Conservation (phyloP, 2,329 filamentous ascomycete genomes). For the Talaromyces sp. region DNA sequence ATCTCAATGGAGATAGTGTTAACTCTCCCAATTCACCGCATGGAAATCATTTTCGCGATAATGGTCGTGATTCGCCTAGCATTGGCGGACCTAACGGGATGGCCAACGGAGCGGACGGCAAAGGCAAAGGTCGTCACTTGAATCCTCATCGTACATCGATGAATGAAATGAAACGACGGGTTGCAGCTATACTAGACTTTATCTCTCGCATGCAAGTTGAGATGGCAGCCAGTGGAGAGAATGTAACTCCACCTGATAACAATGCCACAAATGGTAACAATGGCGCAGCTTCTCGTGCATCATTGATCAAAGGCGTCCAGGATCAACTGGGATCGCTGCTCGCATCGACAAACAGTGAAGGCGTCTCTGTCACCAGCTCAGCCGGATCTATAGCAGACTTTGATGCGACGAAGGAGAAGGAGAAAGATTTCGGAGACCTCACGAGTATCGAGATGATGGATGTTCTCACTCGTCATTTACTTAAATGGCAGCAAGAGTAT, state of each 20-base stretch:
- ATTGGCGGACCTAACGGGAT: slow-evolving; percentile 36
- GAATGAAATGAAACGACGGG: slow-evolving; percentile 82
- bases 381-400: slow-evolving; percentile 25
- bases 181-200: slow-evolving; percentile 81
- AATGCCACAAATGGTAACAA: slow-evolving; percentile 24
- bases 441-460: slow-evolving; percentile 90
- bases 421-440: slow-evolving; percentile 67
- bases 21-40: slow-evolving; percentile 37
- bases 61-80: slow-evolving; percentile 34
- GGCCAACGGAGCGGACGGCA: slow-evolving; percentile 57
- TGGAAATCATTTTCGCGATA: slow-evolving; percentile 30
- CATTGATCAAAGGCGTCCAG: slow-evolving; percentile 32
- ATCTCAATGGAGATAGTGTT: slow-evolving; percentile 52
- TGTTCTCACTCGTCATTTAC: slow-evolving; percentile 70
- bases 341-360: slow-evolving; percentile 28
- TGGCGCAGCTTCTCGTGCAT: slow-evolving; percentile 27
- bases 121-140: slow-evolving; percentile 58
- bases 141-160: slow-evolving; percentile 65
- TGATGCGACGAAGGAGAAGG: slow-evolving; percentile 35
- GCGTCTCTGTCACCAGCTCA: slow-evolving; percentile 17
- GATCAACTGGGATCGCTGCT: slow-evolving; percentile 33
- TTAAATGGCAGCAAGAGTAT: slow-evolving; percentile 80
- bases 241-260: slow-evolving; percentile 39
- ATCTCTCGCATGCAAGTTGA: slow-evolving; percentile 87
- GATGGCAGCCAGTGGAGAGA: slow-evolving; percentile 61